Evolutionary conservation across 2,329 filamentous ascomycete species (phyloP).

Genomic region (Pseudogymnoascus sp.): DNA sequence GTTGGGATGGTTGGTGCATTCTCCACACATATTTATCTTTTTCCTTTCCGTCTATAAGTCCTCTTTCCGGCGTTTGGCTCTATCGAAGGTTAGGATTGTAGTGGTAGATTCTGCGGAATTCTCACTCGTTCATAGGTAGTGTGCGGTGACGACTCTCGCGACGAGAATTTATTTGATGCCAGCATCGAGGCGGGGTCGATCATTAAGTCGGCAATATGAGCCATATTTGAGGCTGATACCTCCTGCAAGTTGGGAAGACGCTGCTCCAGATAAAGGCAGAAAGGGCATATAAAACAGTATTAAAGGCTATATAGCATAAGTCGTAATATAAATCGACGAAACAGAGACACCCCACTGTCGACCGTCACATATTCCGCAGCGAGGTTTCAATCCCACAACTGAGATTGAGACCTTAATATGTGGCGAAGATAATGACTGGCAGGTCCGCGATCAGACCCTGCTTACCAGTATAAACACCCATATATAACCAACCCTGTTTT

Average conservation of each 20-base stretch:
- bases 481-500: slow-evolving; percentile 2
- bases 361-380: not conserved
- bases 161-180: slow-evolving; percentile 44
- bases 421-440: slow-evolving; percentile 7
- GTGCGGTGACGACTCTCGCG: slow-evolving; percentile 43
- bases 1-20: slow-evolving; percentile 49
- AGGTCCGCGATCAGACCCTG: slow-evolving; percentile 9
- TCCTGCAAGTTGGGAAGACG: slow-evolving; percentile 1
- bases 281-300: slow-evolving; percentile 10
- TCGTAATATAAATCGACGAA: slow-evolving; percentile 10
- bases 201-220: slow-evolving; percentile 57
- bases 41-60: slow-evolving; percentile 19
- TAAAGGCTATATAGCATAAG: slow-evolving; percentile 11
- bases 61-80: slow-evolving; percentile 4
- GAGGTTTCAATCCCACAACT: slow-evolving; percentile 9
- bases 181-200: slow-evolving; percentile 33
- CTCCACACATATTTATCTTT: slow-evolving; percentile 52
- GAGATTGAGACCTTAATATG: slow-evolving; percentile 11
- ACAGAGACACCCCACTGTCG: slow-evolving; percentile 8
- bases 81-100: not conserved
- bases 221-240: slow-evolving; percentile 38
- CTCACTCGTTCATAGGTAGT: slow-evolving; percentile 33
- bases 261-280: slow-evolving; percentile 8
- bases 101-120: slow-evolving; percentile 21
- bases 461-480: slow-evolving; percentile 9